Base-by-base conservation (phyloP, 2,329 filamentous ascomycete species). In the Ophiostoma sp. region DNA sequence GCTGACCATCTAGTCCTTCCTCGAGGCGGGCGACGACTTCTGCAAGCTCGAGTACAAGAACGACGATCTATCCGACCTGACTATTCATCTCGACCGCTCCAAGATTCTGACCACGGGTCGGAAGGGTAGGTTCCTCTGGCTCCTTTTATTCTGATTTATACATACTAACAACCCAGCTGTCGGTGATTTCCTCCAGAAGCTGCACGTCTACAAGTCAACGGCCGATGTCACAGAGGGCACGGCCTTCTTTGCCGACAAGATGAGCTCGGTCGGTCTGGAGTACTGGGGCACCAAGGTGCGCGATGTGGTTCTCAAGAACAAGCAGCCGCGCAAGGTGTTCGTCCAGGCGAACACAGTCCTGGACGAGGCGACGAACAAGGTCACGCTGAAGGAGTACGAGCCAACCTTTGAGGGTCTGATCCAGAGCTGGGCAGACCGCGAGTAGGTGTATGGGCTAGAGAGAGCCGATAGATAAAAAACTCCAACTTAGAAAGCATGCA, bases 121-220 rank as follows among this genome's bases (percentile, higher is more conserved):
- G 2, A 88, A 90, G 58, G 85, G 82, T 83, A 76, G 67, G 79
- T 74, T 27, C 11, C 5, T 42, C 7, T n/a, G 1, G 18, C 14
- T 63, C 6, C 6, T 7, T 27, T 16, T n/a, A 38, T 16, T 47
- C 40, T 14, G 2, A 36, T 12, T 7, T 38, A 40, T 14, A n/a
- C 11, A 27, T 14, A 38, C 45, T 65, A 52, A 62, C 65, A 44
- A 44, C 44, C 4, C 64, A 83, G 91, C 93, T 2, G 91, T 98
- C 27, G 91, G 92, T 74, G 85, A 87, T 66, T 96, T 96, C 76
- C 82, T 98, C 66, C 93, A 96, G 80, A 95, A 96, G 79, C 80
- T 98, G 71, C 93, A 97, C 78, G 84, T 97, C 72, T 97, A 91
- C 83, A 97, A 97, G 82, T 87, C 89, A 4, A 97, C 92, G 0